Conservation (phyloP, 2,329 filamentous ascomycete genomes). For the Colletotrichum sp. region DNA sequence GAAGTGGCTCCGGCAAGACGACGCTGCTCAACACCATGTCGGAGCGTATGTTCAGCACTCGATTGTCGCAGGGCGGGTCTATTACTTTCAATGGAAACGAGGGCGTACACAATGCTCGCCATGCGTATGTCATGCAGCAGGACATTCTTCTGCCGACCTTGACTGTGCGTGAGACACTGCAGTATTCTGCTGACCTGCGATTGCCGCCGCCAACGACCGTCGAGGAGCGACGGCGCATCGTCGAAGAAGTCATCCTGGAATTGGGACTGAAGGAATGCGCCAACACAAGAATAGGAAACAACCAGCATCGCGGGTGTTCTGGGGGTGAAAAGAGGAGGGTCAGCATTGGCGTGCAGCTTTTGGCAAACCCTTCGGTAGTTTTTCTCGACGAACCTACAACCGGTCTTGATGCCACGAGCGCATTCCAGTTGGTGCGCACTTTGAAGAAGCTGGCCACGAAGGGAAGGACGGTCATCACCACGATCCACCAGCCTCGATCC, state of each 20-base stretch:
- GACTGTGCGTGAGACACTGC: slow-evolving; percentile 77
- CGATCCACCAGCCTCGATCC: slow-evolving; percentile 78
- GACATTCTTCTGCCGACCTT: slow-evolving; percentile 76
- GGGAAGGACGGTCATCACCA: slow-evolving; percentile 74
- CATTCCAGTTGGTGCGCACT: slow-evolving; percentile 74
- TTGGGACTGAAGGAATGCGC: slow-evolving; percentile 80
- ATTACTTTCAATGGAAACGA: slow-evolving; percentile 66
- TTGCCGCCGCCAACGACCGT: slow-evolving; percentile 66
- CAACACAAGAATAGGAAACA: slow-evolving; percentile 74
- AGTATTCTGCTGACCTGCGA: slow-evolving; percentile 74
- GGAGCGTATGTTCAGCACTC: slow-evolving; percentile 65
- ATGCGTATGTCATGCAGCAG: slow-evolving; percentile 78
- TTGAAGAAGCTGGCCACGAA: slow-evolving; percentile 71
- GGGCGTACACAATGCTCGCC: slow-evolving; percentile 59
- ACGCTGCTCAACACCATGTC: slow-evolving; percentile 75
- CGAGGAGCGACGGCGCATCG: slow-evolving; percentile 65
- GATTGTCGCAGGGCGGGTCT: slow-evolving; percentile 56
- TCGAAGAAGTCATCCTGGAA: slow-evolving; percentile 79
- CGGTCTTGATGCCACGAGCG: slow-evolving; percentile 77
- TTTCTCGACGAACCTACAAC: slow-evolving; percentile 84
- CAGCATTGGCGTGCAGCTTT: slow-evolving; percentile 78
- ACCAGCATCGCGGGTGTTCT: slow-evolving; percentile 75
- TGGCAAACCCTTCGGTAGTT: slow-evolving; percentile 79
- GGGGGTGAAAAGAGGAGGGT: slow-evolving; percentile 80
- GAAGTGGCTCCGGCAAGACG: slow-evolving; percentile 76